A percentile compares a stretch with the other conserved stretches of the same genome.
Evolutionary conservation across 2,329 filamentous ascomycete genomes (phyloP).

Genomic region (Neofusicoccum sp.): DNA sequence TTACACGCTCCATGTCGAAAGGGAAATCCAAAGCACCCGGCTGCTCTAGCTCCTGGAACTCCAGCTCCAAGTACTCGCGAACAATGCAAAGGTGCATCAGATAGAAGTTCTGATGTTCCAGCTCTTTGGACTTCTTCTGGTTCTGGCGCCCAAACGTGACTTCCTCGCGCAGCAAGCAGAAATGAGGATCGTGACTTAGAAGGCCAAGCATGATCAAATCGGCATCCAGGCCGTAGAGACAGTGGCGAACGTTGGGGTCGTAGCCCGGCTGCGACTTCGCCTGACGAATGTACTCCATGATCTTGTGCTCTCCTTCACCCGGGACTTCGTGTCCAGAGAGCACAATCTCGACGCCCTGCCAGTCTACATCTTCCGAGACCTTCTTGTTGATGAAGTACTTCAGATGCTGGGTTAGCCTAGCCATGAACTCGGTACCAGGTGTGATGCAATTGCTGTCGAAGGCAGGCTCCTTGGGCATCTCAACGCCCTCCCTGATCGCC

Average conservation of each 20-base stretch:
- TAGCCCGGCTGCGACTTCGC: slow-evolving; percentile 94
- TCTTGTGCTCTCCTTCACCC: slow-evolving; percentile 98
- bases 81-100: slow-evolving; percentile 97
- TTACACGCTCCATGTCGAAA: slow-evolving; percentile 93
- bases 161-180: slow-evolving; percentile 93
- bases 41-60: slow-evolving; percentile 88
- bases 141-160: slow-evolving; percentile 91
- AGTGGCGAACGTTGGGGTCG: slow-evolving; percentile 90
- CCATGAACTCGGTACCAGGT: slow-evolving; percentile 97
- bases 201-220: slow-evolving; percentile 98
- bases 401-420: slow-evolving; percentile 86
- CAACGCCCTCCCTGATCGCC: slow-evolving; percentile 81
- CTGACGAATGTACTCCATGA: slow-evolving; percentile 99
- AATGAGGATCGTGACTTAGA: slow-evolving; percentile 96
- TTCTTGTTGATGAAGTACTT: slow-evolving; percentile 99
- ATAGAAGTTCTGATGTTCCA: slow-evolving; percentile 99
- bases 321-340: slow-evolving; percentile 97
- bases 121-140: slow-evolving; percentile 87
- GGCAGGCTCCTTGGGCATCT: slow-evolving; percentile 90
- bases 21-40: slow-evolving; percentile 69
- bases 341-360: slow-evolving; percentile 95
- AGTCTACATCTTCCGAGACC: slow-evolving; percentile 92
- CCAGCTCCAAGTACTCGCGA: slow-evolving; percentile 91
- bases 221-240: slow-evolving; percentile 93
- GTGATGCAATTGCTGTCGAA: slow-evolving; percentile 99